A percentile compares a stretch with the other conserved stretches of the same genome.
phyloP scores from a whole-genome alignment of 2,329 filamentous ascomycete species.

The Colletotrichum simmondsii region DNA sequence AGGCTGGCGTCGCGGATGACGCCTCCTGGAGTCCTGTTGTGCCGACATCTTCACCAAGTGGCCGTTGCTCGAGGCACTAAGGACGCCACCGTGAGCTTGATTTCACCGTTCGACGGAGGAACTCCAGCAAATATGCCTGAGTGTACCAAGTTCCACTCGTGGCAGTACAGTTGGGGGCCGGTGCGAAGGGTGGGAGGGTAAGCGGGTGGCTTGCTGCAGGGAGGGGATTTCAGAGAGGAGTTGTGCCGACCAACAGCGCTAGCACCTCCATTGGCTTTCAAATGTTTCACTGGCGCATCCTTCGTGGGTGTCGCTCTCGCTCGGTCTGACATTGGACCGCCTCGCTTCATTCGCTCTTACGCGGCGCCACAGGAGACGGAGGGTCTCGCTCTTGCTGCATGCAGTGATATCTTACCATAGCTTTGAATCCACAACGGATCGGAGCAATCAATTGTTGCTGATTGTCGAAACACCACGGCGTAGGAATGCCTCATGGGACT shows the following conservation, averaged over 20 bases:
- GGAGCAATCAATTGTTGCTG: neutral
- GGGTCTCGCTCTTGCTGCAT: neutral
- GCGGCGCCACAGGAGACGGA: neutral
- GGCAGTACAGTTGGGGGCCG: neutral
- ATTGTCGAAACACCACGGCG: too few species aligned
- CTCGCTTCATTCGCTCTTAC: neutral
- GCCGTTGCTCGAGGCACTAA: neutral
- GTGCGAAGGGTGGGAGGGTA: neutral
- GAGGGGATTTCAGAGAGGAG: neutral
- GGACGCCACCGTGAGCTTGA: neutral
- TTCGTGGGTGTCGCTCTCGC: neutral
- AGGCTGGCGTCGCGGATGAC: neutral
- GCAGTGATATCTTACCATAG: neutral
- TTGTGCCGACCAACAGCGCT: neutral
- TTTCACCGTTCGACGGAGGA: neutral
- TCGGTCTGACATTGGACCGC: constrained; percentile 8
- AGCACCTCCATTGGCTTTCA: neutral
- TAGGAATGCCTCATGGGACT: too few species aligned
- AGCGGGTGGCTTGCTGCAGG: neutral
- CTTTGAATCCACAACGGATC: too few species aligned
- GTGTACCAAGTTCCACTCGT: neutral
- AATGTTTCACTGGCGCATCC: neutral
- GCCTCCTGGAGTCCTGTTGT: neutral
- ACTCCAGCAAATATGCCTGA: too few species aligned
- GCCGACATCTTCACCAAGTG: neutral